Evolutionary conservation across 345 rosid genomes (phyloP), one percentile per base, ranked within the genome.

Genomic region (Crucihimalaya himalaica): DNA sequence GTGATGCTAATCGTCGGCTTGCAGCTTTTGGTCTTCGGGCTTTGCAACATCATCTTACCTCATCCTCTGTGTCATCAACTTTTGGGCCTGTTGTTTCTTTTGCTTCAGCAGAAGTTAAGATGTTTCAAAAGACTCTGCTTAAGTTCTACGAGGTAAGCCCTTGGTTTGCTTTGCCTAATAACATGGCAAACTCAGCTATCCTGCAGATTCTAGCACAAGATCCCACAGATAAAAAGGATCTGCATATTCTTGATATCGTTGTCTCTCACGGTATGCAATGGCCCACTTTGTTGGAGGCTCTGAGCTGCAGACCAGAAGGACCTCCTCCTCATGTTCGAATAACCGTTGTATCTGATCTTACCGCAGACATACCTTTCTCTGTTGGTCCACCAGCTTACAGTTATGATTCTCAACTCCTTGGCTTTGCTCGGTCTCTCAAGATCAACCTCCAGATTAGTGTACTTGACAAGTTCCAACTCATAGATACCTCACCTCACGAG

Each of bases 191-290:
- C 81, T 76, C 95, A 63, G 91, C 90, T 14, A 88, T 94, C 73
- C 85, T 91, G 54, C 97, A 94, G 76, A 76, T 89, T 71, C 86
- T 91, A 56, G 79, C 76, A 42, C 92, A 88, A 62, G 84, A 80
- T 16, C 65, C 65, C 25, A 81, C 73, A 45, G 70, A 70, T 16
- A 65, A 67, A 6, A 65, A 63, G 0, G 79, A 61, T 68, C 83
- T 91, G 40, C 98, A 94, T 77, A 80, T 94, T 71, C 83, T 91
- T 39, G 98, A 94, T 76, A 88, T 94, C 21, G 95, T 97, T 12
- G 93, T 91, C 51, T 94, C 98, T 61, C 97, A 94, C 63, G 97
- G 96, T 37, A 88, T 92, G 57, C 98, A 91, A 78, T 94, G 97
- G 97, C 98, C 97, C 5, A 94, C 90, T 8, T 87, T 94, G 65